Conservation (phyloP, 2,329 filamentous ascomycete genomes). For the Endocalyx cinctus region DNA sequence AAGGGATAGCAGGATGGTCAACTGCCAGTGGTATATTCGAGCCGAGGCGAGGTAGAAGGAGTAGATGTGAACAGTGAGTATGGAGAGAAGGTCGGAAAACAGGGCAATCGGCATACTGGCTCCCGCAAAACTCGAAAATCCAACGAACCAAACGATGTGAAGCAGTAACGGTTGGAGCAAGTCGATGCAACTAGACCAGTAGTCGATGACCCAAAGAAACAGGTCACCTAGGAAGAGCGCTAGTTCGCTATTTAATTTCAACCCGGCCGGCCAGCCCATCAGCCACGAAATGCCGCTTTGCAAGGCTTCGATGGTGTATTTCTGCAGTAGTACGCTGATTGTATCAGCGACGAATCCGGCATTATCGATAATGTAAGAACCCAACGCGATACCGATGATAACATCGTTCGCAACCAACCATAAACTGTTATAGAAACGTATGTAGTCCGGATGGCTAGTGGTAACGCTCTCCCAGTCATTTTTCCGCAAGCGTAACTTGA, state of each 20-base stretch:
- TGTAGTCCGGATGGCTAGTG: constrained; percentile 93
- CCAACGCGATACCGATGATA: constrained; percentile 94
- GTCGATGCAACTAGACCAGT: constrained; percentile 85
- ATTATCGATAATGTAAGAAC: constrained; percentile 96
- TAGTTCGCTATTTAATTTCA: constrained; percentile 92
- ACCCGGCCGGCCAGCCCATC: constrained; percentile 89
- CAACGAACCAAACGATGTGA: constrained; percentile 84
- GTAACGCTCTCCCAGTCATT: constrained; percentile 94
- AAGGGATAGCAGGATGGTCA: constrained; percentile 93
- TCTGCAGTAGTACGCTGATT: constrained; percentile 69
- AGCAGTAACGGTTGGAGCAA: constrained; percentile 77
- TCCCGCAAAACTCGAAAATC: constrained; percentile 90
- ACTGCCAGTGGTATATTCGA: constrained; percentile 97
- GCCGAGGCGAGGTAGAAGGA: constrained; percentile 97
- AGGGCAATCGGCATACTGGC: constrained; percentile 96
- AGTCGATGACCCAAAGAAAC: constrained; percentile 97
- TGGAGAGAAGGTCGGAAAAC: constrained; percentile 87
- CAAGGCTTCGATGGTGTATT: constrained; percentile 84
- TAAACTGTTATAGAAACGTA: constrained; percentile 96
- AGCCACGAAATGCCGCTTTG: constrained; percentile 90
- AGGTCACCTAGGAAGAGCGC: constrained; percentile 91
- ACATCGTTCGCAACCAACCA: constrained; percentile 99
- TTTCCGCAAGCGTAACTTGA: constrained; percentile 83
- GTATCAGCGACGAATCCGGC: constrained; percentile 75
- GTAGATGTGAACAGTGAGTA: constrained; percentile 93